Base-by-base conservation (phyloP, 2,329 filamentous ascomycete species). In the Aspergillus tanneri region DNA sequence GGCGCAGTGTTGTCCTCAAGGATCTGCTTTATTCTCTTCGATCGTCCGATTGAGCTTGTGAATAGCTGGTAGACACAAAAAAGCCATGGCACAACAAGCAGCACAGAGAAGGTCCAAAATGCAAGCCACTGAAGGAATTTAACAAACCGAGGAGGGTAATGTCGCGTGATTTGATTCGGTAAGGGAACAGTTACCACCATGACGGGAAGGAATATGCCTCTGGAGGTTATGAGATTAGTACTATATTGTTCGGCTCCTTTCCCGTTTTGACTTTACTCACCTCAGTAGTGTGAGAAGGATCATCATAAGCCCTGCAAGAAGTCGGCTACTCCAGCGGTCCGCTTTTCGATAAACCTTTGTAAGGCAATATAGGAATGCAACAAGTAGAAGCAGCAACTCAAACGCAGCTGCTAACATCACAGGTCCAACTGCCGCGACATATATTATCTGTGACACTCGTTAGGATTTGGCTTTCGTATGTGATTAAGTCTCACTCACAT, bases 321-420 rank as follows among this genome's bases (percentile, higher is more conserved):
- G 69, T 50, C 83, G 83, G 52, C 95, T 87, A 35, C 86, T 90
- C 83, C 87, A 90, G 65, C 90, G 87, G 60, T 95, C 89, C 16
- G 92, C 90, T 69, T 97, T 97, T 55, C 83, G 77, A 62, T 87
- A 96, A 23, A 92, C 90, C 68, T 96, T 96, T 64, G 84, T 74
- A 1, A 96, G 76, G 66, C 92, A 97, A 71, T 96, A 97, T 54
- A 93, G 66, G 65, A 97, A 97, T 3, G 92, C 90, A n/a, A 87
- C 84, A 32, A 97, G 79, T 90, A 91, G 96, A 11, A 97, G 80
- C 52, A 96, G 84, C 90, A 93, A 97, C 73, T 97, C 92, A 7
- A 97, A 76, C 23, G 90, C 77, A 2, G 92, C 92, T 50, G 87
- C 88, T 19, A 93, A 62, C 84, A 96, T 90, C 41, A 96, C 77